phyloP scores from a whole-genome alignment of 495 filamentous ascomycete species.

The Neurospora sp. region DNA sequence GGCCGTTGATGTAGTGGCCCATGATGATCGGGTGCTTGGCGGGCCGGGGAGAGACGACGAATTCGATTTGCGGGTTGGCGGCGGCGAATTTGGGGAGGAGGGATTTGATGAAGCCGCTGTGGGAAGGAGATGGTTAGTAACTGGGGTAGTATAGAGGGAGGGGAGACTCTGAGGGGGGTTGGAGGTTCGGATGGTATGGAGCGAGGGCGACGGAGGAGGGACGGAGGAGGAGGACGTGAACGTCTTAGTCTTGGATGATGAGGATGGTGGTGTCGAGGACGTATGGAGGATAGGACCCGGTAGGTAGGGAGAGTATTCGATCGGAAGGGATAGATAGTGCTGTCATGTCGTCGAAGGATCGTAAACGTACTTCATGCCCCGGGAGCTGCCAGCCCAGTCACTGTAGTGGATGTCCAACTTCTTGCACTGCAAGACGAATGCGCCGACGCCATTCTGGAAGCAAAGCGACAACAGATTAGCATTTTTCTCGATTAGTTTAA shows the following conservation, averaged over 20 bases:
- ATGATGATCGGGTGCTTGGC: slow-evolving; percentile 76
- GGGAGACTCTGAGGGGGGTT: neutral
- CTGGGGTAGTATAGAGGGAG: neutral
- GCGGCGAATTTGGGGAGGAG: slow-evolving; percentile 65
- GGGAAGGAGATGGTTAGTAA: neutral
- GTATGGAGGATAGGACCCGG: neutral
- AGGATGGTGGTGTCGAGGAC: neutral
- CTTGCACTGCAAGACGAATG: slow-evolving; percentile 96
- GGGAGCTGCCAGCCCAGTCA: slow-evolving; percentile 84
- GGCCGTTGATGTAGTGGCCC: slow-evolving; percentile 84
- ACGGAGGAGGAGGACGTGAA: neutral
- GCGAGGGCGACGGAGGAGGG: neutral
- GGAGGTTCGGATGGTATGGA: neutral
- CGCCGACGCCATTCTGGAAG: slow-evolving; percentile 82
- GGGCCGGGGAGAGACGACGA: slow-evolving; percentile 81
- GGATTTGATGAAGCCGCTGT: slow-evolving; percentile 69
- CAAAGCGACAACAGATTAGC: slow-evolving; percentile 2
- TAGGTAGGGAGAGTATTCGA: neutral
- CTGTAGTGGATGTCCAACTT: slow-evolving; percentile 93
- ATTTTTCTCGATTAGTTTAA: neutral
- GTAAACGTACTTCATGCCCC: slow-evolving; percentile 76
- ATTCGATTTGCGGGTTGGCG: slow-evolving; percentile 79
- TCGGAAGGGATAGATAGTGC: neutral
- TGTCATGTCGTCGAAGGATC: slow-evolving; percentile 2
- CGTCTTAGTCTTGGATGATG: neutral